These are phyloP conservation scores for Durusdinium trenchii DNA, from an alignment of 73 alveolate genomes.

Conservation along the genomic window DNA sequence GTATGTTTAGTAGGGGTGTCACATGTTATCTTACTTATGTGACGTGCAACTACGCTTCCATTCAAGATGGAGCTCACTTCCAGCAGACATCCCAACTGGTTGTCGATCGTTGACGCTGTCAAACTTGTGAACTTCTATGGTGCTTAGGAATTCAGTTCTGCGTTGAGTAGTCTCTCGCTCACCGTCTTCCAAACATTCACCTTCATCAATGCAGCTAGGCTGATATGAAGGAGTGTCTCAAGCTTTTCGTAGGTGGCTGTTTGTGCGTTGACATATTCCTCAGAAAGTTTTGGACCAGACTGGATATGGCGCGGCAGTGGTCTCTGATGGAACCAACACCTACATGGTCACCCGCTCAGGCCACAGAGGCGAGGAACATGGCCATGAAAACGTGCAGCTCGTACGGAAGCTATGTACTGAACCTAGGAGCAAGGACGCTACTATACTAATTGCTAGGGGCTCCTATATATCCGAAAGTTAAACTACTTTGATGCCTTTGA, in stretches of 20 bases:
- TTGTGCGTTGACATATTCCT: not conserved
- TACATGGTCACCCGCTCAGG: conserved; percentile 78
- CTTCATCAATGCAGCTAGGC: conserved; percentile 48
- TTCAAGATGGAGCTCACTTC: not conserved
- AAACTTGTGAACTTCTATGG: not conserved
- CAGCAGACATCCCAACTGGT: not conserved
- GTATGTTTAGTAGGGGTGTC: not conserved
- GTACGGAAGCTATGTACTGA: too few species aligned
- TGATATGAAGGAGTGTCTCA: not conserved
- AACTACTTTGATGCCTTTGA: too few species aligned
- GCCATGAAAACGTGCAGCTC: too few species aligned
- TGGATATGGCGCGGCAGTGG: conserved; percentile 36
- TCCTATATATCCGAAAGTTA: not conserved
- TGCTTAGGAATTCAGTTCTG: conserved; percentile 35
- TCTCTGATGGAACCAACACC: conserved; percentile 51
- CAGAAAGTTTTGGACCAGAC: not conserved
- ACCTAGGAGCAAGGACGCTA: not conserved
- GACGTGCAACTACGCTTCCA: not conserved
- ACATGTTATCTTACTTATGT: not conserved
- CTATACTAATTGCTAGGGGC: not conserved
- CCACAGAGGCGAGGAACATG: conserved; percentile 27
- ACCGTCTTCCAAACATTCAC: conserved; percentile 50
- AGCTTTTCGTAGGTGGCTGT: not conserved
- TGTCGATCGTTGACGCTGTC: not conserved
- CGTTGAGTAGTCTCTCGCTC: conserved; percentile 61